Conservation (phyloP, 192 early-diverging fungal species). For the Umbelopsis vinacea region DNA sequence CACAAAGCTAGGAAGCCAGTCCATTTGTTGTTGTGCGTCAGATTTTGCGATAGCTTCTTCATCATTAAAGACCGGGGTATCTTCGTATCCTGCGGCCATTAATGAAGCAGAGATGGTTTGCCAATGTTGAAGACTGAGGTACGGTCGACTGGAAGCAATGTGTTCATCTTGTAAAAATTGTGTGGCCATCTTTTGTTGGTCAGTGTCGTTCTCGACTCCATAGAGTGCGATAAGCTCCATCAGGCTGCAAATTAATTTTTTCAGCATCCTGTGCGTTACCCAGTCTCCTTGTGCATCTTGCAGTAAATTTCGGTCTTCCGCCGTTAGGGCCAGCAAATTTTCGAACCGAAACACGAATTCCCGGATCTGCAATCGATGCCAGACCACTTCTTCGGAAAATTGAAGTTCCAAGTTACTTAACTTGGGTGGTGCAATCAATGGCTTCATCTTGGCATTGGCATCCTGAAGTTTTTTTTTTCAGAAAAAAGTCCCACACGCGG, state of each 20-base stretch:
- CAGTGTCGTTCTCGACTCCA: not conserved
- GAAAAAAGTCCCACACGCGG: too few species aligned
- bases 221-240: not conserved
- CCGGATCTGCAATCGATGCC: conserved; percentile 11
- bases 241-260: conserved; percentile 4
- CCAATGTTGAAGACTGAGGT: not conserved
- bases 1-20: conserved; percentile 21
- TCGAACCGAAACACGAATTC: conserved; percentile 16
- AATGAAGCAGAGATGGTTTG: not conserved
- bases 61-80: not conserved
- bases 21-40: not conserved
- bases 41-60: conserved; percentile 20
- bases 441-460: too few species aligned
- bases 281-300: conserved; percentile 10
- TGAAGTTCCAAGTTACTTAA: not conserved
- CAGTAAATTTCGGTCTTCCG: conserved; percentile 8
- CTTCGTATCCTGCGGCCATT: not conserved
- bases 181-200: not conserved
- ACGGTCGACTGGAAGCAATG: not conserved
- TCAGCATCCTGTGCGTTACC: not conserved
- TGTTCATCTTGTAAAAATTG: conserved; percentile 1
- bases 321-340: not conserved
- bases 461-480: too few species aligned
- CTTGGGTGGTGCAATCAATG: not conserved
- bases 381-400: conserved; percentile 3